These are phyloP conservation scores for Magnolia changhungtana DNA, from an alignment of 164 flowering plant genomes.

Conservation along the genomic window DNA sequence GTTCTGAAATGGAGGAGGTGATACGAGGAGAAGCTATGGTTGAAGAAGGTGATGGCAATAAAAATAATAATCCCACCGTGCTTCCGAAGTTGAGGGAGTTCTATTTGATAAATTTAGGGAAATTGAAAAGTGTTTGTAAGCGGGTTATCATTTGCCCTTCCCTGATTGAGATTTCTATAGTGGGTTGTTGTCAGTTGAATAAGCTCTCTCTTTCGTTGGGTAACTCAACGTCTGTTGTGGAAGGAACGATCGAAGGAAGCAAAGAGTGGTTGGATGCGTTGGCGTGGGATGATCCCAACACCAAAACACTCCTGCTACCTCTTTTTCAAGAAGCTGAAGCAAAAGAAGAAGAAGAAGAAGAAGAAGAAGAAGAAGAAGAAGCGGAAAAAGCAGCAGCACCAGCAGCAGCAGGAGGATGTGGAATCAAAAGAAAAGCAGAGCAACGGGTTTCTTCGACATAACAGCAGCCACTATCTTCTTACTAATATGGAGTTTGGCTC, in stretches of 20 bases:
- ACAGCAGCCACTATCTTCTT: too few species aligned
- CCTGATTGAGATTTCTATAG: not conserved
- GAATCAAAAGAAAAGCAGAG: too few species aligned
- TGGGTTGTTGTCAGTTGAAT: not conserved
- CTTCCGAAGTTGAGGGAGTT: not conserved
- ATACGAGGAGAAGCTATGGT: not conserved
- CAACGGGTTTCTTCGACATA: too few species aligned
- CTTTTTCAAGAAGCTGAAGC: not conserved
- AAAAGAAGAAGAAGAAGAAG: not conserved
- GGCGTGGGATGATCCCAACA: not conserved
- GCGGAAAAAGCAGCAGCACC: not conserved
- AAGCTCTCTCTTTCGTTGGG: not conserved
- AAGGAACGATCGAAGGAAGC: not conserved
- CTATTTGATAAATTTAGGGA: not conserved
- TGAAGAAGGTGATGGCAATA: not conserved
- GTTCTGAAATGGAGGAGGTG: not conserved
- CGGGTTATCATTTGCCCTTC: not conserved
- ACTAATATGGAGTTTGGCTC: too few species aligned
- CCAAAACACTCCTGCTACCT: not conserved
- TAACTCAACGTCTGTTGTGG: not conserved
- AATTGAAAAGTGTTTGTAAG: not conserved
- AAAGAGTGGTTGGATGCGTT: not conserved
- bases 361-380: not conserved
- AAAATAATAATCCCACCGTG: not conserved
- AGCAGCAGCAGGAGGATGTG: not conserved